Base-by-base conservation (phyloP, 1,284 basidiomycete genomes). In the Ceratobasidium sp. region DNA sequence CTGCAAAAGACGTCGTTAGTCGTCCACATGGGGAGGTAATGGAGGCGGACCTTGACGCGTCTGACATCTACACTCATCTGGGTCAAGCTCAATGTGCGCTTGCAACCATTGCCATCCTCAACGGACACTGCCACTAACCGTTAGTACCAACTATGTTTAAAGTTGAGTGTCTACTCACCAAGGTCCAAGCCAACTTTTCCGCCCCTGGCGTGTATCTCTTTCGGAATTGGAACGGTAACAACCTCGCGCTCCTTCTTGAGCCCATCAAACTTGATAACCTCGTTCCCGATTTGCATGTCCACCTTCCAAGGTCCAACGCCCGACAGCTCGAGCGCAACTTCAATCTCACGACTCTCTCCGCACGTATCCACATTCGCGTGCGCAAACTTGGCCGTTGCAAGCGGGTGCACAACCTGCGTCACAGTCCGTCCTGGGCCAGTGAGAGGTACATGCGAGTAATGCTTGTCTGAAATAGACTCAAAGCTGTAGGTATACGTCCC, bases 401-500 rank as follows among this genome's bases (percentile, higher is more conserved):
- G 82, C 0, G 93, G 93, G 77, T 95, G 93, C n/a, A 96, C 91
- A 25, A 89, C 84, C 78, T 96, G 93, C 64, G 90, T 87, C 72
- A 93, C 91, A 54, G 86, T 89, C 15, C 88, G 87, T 15, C 88
- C 88, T 53, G 87, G 81, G 17, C 94, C 79, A 29, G 86, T 83
- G 15, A 94, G 70, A 2, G 76, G 73, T n/a, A 75, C 69, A 72
- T 87, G 87, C 73, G 85, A 83, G 79, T 99, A 98, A 77, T 94
- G 89, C 22, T 85, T 83, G 77, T 99, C 96, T 75, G 90, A 91
- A 57, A 99, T 80, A 49, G 87, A 82, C 10, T 85, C 79, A 79
- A 98, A 96, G 0, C 84, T 86, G 81, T 97, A 98, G 17, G 87
- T 87, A 77, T 97, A 98, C 73, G 91, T 89, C 8, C 96, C 96